Evolutionary conservation across 2,329 filamentous ascomycete genomes (phyloP), one percentile per base, ranked within the genome.

Genomic region (Orbilia javanica): DNA sequence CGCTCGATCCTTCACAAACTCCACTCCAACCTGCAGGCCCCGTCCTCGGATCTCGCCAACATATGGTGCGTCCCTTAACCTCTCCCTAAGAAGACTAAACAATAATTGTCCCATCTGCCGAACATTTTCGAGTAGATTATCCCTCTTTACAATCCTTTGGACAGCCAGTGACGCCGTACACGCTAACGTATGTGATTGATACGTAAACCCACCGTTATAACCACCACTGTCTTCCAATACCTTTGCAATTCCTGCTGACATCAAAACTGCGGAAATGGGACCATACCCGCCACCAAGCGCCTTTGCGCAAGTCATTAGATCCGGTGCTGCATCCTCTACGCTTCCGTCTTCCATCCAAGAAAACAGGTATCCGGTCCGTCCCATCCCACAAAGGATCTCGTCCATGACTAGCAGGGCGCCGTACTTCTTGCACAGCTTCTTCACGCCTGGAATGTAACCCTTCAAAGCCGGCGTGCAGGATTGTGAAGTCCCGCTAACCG

Each of bases 381-480:
- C 90, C 83, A 88, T 88, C 1, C 90, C 90, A 57, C 88, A 90
- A 91, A 94, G 93, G 52, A 93, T 87, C 82, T 95, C 93, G 81
- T 96, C 93, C 0, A 95, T 84, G 53, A 95, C 90, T n/a, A 96
- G 85, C 0, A 96, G 87, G 0, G 90, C 89, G 0, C 91, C 92
- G 81, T 95, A 86, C 77, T 88, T 89, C 65, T 91, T 87, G 82
- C 93, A 96, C 0, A 96, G 85, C 1, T 85, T 84, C 81, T 88
- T 88, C 83, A 95, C 89, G 0, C 90, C 91, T 63, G 86, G 84
- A 62, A 94, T 89, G 80, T 96, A 96, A 0, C 91, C 92, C 0
- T 86, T 84, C 0, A 90, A 86, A 0, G 90, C 85, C 0, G 90
- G 87, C 0, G 93, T 89, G 81, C 90, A 93, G 0, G 91, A 93